These are phyloP conservation scores for Calycina herbarum DNA, from an alignment of 2,329 filamentous ascomycete genomes.

Conservation along the genomic window DNA sequence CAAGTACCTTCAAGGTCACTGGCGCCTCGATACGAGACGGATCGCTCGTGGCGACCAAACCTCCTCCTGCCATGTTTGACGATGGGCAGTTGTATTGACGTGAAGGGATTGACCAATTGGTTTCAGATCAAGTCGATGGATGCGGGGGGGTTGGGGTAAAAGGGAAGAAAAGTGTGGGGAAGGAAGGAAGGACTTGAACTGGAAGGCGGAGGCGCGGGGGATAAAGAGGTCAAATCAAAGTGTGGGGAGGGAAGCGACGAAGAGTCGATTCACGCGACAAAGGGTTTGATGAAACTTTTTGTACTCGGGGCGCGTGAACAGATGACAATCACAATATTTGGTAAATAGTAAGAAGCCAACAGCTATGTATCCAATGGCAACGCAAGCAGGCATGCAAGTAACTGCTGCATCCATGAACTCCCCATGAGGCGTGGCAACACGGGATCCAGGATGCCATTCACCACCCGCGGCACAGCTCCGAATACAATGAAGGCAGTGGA, in stretches of 20 bases:
- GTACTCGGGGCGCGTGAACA: background rate
- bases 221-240: background rate
- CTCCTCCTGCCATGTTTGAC: conserved; percentile 3
- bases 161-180: background rate
- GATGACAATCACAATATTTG: background rate
- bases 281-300: background rate
- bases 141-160: too few relatives aligned
- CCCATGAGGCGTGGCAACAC: background rate
- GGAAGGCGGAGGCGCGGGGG: conserved; percentile 1
- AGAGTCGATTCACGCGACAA: background rate
- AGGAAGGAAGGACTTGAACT: background rate
- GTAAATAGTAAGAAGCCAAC: background rate
- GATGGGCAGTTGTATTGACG: background rate
- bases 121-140: background rate
- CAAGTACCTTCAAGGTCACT: conserved; percentile 55
- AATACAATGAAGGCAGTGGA: background rate
- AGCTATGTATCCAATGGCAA: background rate
- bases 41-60: conserved; percentile 50
- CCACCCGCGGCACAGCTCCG: background rate
- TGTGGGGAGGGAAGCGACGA: background rate
- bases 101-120: background rate
- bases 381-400: background rate
- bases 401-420: background rate
- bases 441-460: too few relatives aligned
- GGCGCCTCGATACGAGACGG: conserved; percentile 69